Evolutionary conservation across 306 rosid species (phyloP), one percentile per base, ranked within the genome.

Genomic region (Inga oerstediana): DNA sequence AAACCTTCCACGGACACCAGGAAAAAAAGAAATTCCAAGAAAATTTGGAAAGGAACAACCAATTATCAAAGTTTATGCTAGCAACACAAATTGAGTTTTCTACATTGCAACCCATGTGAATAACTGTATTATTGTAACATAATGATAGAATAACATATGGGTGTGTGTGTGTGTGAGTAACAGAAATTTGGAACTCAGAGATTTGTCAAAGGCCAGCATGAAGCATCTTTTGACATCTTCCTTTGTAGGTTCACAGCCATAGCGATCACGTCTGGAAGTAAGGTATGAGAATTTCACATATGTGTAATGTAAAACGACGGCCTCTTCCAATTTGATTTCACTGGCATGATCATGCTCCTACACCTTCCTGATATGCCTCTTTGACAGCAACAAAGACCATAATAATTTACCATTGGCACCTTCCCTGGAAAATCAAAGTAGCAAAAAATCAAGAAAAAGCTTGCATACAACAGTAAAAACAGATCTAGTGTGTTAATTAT

Each of bases 211-310:
- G 64, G 94, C 99, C 89, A 96, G 86, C 99, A 96, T 96, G 84
- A 96, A 96, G 93, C 99, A 96, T 91, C 99, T 90, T 90, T 96
- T 96, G 72, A 96, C 98, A 82, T 96, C 99, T 59, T 96, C 98
- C 87, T 84, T 88, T 34, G 97, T 92, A 73, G 99, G 98, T 86
- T 96, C 94, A 93, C 98, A 96, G 88, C 94, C 95, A 84, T 97
- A 92, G 62, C 98, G 95, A 88, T 96, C 97, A 64, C 95, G 97
- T 88, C 98, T 89, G 82, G 99, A 96, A 49, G 98, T 94, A 81
- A 96, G 89, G 83, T 96, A 98, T 7, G 97, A 94, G 90, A 94
- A 96, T 76, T 89, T 94, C 67, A 98, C 94, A 34, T 96, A 94
- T 15, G 99, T 96, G 87, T 96, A 96, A 86, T 96, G 99, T 19